Base-by-base conservation (phyloP, 2,329 filamentous ascomycete species). In the Cladophialophora immunda region DNA sequence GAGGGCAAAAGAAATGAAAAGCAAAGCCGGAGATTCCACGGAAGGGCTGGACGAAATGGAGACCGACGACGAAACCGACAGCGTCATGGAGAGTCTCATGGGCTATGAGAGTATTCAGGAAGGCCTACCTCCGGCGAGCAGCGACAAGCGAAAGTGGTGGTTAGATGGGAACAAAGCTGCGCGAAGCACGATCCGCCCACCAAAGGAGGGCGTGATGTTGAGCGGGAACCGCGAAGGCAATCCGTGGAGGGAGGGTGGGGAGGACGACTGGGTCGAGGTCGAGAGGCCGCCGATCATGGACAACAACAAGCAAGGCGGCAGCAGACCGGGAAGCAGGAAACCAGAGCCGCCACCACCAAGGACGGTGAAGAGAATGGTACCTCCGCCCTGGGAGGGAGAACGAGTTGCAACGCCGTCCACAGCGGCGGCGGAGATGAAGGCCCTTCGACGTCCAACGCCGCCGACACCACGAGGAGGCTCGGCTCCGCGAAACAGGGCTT, bases 81-180 rank as follows among this genome's bases (percentile, higher is more conserved):
- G 53, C 34, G 36, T 55, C 32, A 92, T 96, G 68, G 93, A 95
- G 76, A 92, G 96, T 71, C 79, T 93, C 17, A 87, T 92, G 52
- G 91, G 90, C 0, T 94, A 95, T 76, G 90, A 95, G 67, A 87
- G 92, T 17, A 90, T 97, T 68, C 91, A 94, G 75, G 91, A 92
- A 6, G 92, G 92, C 0, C 83, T 90, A 50, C 87, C 87, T 55
- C 85, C 87, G 53, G 85, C 87, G 45, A 89, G 86, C 76, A 87
- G 87, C 45, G 86, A 89, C 73, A 81, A 83, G 67, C 80, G 83
- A 64, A 89, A 87, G 74, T 90, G 88, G 88, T 90, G 88, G 88
- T 79, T 90, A 45, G 86, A 89, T 69, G 84, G 86, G 67, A 85
- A 87, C 81, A 81, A 74, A 75, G 90, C 92, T 61, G 93, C 92